phyloP scores from a whole-genome alignment of 495 filamentous ascomycete genomes.

The Aspergillus coremiiformis region DNA sequence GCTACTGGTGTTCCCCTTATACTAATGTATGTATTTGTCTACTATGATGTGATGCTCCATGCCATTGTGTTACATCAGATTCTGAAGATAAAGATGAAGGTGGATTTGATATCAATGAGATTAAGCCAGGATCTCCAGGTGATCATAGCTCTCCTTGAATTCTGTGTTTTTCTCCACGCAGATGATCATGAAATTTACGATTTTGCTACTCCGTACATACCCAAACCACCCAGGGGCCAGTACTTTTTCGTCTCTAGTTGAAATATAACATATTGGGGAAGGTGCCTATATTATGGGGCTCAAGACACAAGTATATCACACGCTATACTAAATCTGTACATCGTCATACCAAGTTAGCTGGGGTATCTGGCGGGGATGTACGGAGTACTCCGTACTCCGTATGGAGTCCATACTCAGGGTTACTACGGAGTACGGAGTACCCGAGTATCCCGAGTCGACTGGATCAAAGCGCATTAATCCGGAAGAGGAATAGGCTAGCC shows the following conservation, averaged over 20 bases:
- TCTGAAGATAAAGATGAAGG: conserved; percentile 54
- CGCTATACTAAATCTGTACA: too few relatives aligned
- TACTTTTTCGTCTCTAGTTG: too few relatives aligned
- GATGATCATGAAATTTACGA: not conserved
- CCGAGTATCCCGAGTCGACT: too few relatives aligned
- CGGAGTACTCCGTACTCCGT: too few relatives aligned
- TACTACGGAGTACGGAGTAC: too few relatives aligned
- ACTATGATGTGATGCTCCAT: conserved; percentile 60
- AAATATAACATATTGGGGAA: not conserved
- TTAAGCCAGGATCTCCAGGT: conserved; percentile 21
- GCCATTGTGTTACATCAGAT: conserved; percentile 58
- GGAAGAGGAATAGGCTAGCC: not conserved
- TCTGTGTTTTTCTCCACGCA: not conserved
- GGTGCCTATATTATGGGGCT: not conserved
- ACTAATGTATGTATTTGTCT: conserved; percentile 63
- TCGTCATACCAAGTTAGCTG: too few relatives aligned
- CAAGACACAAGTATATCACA: too few relatives aligned
- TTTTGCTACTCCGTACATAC: too few relatives aligned
- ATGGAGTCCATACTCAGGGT: too few relatives aligned
- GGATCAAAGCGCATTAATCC: too few relatives aligned
- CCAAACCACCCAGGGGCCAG: too few relatives aligned
- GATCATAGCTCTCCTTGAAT: conserved; percentile 6
- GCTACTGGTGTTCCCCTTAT: conserved; percentile 55
- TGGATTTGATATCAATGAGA: conserved; percentile 41
- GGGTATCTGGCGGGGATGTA: too few relatives aligned